Conservation (phyloP, 2,329 filamentous ascomycete species). For the Ceratocystis destructans region DNA sequence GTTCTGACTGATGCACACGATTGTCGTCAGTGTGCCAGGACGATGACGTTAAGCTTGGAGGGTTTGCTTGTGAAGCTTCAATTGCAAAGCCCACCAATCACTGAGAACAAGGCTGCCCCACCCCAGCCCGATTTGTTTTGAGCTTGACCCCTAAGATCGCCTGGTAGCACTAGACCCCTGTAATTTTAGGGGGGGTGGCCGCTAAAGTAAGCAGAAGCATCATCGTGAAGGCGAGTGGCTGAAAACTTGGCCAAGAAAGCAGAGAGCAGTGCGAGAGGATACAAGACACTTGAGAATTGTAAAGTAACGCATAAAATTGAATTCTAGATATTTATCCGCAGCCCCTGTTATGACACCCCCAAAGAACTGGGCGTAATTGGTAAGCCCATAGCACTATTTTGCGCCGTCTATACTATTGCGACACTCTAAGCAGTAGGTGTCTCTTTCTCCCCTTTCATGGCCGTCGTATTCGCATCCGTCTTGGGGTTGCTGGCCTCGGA, state of each 20-base stretch:
- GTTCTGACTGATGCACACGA: neutral
- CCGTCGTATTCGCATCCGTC: constrained; percentile 5
- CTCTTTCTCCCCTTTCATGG: neutral
- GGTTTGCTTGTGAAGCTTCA: neutral
- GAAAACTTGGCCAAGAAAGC: neutral
- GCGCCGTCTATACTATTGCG: no score
- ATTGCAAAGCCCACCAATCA: neutral
- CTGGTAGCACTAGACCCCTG: neutral
- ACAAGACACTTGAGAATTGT: neutral
- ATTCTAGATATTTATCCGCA: neutral
- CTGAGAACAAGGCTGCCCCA: constrained; percentile 18
- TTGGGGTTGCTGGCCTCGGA: constrained; percentile 9
- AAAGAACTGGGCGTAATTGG: neutral
- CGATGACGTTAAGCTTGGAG: constrained; percentile 3
- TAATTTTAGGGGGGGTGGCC: neutral
- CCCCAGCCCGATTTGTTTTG: neutral
- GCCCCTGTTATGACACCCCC: neutral
- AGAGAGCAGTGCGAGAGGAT: neutral
- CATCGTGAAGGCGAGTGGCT: neutral
- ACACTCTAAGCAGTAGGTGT: constrained; percentile 18
- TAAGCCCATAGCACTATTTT: constrained; percentile 9
- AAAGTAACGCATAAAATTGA: neutral
- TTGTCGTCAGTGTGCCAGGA: neutral
- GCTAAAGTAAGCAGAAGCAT: neutral
- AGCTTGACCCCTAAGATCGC: neutral